A percentile compares a stretch with the other conserved stretches of the same genome.
phyloP scores from a whole-genome alignment of 345 rosid species.

The Euphorbia lathyris region DNA sequence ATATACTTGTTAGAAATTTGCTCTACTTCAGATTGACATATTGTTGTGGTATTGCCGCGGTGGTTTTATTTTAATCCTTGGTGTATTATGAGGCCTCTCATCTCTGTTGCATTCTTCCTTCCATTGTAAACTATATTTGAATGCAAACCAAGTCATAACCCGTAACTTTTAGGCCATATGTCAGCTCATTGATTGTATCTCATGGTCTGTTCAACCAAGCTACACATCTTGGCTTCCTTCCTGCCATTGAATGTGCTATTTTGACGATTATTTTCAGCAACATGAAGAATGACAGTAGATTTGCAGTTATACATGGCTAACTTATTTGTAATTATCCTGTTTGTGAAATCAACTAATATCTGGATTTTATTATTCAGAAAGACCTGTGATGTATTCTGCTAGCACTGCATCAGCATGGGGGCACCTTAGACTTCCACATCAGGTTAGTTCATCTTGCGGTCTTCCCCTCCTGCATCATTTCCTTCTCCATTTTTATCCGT shows the following conservation, averaged over 20 bases:
- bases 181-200: no score
- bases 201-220: no score
- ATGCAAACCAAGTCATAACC: no score
- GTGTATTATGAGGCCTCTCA: no score
- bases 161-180: no score
- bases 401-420: slow-evolving; percentile 49
- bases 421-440: slow-evolving; percentile 55
- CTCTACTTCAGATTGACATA: no score
- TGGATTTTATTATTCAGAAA: slow-evolving; percentile 38
- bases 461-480: not conserved
- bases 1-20: no score
- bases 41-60: no score
- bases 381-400: slow-evolving; percentile 57
- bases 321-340: not conserved
- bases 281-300: not conserved
- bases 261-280: not conserved
- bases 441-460: slow-evolving; percentile 33
- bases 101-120: no score
- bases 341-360: not conserved
- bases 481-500: not conserved
- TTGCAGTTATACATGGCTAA: not conserved
- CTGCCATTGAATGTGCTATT: not conserved
- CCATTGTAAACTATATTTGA: no score
- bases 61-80: no score
- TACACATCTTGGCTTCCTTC: not conserved